Percentiles rank a stretch among this genome's conserved stretches.
phyloP scores from a whole-genome alignment of 83 land plant genomes.

The Isoetes engelmannii region DNA sequence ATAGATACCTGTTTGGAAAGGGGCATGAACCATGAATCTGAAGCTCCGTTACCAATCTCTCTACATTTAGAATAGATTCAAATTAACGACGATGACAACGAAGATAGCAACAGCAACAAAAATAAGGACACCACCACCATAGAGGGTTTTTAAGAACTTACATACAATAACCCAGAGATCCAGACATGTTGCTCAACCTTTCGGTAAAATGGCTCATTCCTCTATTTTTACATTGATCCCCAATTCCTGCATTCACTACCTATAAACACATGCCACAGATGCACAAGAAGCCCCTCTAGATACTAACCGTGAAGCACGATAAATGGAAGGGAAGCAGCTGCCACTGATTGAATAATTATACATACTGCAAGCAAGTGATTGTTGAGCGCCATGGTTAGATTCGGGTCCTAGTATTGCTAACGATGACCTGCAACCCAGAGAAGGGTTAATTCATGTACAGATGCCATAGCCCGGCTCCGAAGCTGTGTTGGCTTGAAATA shows the following conservation, averaged over 20 bases:
- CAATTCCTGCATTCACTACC: constrained; percentile 38
- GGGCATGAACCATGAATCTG: constrained; percentile 37
- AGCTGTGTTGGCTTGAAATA: too few species aligned
- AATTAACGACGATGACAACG: too few species aligned
- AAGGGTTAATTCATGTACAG: too few species aligned
- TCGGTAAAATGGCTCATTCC: constrained; percentile 46
- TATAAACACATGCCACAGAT: not conserved
- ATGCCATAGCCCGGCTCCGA: too few species aligned
- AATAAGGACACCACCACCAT: too few species aligned
- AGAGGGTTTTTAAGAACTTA: constrained; percentile 13
- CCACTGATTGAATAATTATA: too few species aligned
- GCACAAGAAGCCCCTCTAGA: not conserved
- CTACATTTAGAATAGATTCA: constrained; percentile 6
- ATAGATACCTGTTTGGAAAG: constrained; percentile 30
- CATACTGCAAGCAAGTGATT: too few species aligned
- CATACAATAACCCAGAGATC: constrained; percentile 56
- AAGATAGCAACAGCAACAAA: too few species aligned
- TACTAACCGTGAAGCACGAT: constrained; percentile 43
- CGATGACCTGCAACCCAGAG: too few species aligned
- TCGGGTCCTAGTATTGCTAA: too few species aligned
- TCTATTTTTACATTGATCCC: constrained; percentile 41
- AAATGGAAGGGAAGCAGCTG: constrained; percentile 30
- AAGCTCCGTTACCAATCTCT: constrained; percentile 36
- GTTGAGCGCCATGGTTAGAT: too few species aligned
- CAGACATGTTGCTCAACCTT: constrained; percentile 49